Conservation (phyloP, 2,329 filamentous ascomycete species). For the Alternaria arborescens region DNA sequence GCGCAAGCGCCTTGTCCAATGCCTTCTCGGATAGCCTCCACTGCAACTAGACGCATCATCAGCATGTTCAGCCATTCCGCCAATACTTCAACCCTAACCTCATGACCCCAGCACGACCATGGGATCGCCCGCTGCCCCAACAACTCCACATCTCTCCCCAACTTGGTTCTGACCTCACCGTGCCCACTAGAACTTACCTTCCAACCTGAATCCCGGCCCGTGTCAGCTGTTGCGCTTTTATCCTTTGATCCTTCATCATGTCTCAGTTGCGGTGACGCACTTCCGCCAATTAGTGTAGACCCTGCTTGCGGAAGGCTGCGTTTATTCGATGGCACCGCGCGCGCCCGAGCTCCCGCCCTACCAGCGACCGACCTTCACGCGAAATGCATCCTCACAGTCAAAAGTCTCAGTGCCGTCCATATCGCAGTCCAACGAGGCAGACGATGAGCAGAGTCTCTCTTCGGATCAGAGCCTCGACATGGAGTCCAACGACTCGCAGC, state of each 20-base stretch:
- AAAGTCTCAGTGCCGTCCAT: constrained; percentile 47
- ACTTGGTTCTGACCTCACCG: constrained; percentile 5
- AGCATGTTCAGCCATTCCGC: constrained; percentile 27
- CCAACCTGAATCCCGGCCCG: not conserved
- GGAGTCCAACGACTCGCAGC: constrained; percentile 44
- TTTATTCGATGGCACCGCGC: constrained; percentile 41
- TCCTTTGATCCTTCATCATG: constrained; percentile 11
- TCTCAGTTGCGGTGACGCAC: constrained; percentile 34
- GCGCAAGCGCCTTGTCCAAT: constrained; percentile 1
- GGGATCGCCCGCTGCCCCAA: constrained; percentile 19
- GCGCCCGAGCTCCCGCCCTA: constrained; percentile 31
- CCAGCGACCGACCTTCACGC: constrained; percentile 36
- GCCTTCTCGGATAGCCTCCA: constrained; percentile 5
- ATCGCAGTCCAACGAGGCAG: constrained; percentile 54
- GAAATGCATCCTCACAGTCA: constrained; percentile 45
- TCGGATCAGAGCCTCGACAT: constrained; percentile 43
- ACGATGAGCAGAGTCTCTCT: constrained; percentile 54
- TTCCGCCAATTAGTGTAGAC: constrained; percentile 37
- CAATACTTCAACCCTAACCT: constrained; percentile 15
- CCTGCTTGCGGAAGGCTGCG: constrained; percentile 13
- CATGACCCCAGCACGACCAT: constrained; percentile 18
- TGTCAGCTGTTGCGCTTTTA: constrained; percentile 10
- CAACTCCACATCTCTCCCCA: constrained; percentile 19
- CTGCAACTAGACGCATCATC: constrained; percentile 21
- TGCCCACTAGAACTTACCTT: constrained; percentile 3